phyloP scores from a whole-genome alignment of 1,284 basidiomycete species.

The Inonotus hispidus region DNA sequence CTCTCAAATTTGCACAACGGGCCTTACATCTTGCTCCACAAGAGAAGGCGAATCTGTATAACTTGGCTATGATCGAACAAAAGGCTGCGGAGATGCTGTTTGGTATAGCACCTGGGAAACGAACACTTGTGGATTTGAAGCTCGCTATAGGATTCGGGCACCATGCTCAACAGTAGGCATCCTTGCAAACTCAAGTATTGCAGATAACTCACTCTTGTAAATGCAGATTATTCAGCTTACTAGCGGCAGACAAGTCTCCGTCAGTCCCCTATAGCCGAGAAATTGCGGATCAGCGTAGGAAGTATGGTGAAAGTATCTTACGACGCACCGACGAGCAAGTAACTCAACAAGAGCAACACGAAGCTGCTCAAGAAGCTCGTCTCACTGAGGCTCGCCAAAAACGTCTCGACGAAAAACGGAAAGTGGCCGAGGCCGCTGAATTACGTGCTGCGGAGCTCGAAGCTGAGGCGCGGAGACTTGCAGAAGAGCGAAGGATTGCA shows the following conservation, averaged over 20 bases:
- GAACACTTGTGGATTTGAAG: constrained; percentile 75
- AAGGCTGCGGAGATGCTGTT: constrained; percentile 88
- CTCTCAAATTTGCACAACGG: constrained; percentile 78
- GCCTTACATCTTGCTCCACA: constrained; percentile 76
- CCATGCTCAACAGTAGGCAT: constrained; percentile 77
- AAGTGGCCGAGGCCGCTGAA: constrained; percentile 48
- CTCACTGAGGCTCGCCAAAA: constrained; percentile 68
- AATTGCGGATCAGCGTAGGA: constrained; percentile 81
- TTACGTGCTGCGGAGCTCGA: constrained; percentile 53
- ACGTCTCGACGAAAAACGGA: constrained; percentile 61
- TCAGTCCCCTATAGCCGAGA: constrained; percentile 81
- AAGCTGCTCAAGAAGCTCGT: constrained; percentile 66
- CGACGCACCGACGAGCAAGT: constrained; percentile 77
- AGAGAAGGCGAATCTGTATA: constrained; percentile 87
- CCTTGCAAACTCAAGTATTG: not conserved
- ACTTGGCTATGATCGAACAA: constrained; percentile 95
- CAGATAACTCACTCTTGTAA: not conserved
- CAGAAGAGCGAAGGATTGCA: constrained; percentile 66
- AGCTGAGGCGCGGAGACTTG: constrained; percentile 60
- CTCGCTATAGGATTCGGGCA: constrained; percentile 75
- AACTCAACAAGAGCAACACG: constrained; percentile 66
- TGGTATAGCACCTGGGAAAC: constrained; percentile 64
- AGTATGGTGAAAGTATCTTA: constrained; percentile 83
- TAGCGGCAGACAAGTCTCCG: constrained; percentile 68
- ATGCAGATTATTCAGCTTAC: constrained; percentile 70